Base-by-base conservation (phyloP, 1,284 basidiomycete genomes). In the Ceratobasidium sp. region DNA sequence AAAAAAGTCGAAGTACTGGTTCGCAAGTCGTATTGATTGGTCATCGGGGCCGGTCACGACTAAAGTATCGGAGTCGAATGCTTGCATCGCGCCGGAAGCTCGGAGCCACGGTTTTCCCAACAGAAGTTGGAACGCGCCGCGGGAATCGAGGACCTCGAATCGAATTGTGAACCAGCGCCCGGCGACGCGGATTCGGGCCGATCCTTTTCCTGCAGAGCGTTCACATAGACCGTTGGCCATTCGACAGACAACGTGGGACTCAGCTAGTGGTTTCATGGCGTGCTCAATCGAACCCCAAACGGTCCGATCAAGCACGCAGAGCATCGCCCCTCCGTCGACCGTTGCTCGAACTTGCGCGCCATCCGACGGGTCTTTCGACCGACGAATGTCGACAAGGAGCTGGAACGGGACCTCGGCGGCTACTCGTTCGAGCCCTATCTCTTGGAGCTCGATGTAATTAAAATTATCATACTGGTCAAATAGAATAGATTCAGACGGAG, bases 211-310 rank as follows among this genome's bases (percentile, higher is more conserved):
- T 40, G 13, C 64, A 4, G 71, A 73, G 9, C 10, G 71, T 10
- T n/a, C 44, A 44, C 71, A 63, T 6, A 26, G 20, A 12, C 71
- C 58, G 44, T 73, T 64, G 13, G 71, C 71, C 71, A 73, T 73
- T 3, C 71, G 40, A 51, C 71, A 73, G 9, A 73, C 28, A 40
- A 73, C 28, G 3, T 5, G 12, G 9, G 71, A 73, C 10, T 46
- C 3, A 10, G n/a, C 44, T 26, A 73, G 28, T 2, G 9, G 4
- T 1, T 60, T 44, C 9, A 73, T 6, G 2, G 39, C 10, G n/a
- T n/a, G 26, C 23, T 64, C 71, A 12, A 64, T 51, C 28, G 4
- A 10, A 1, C 44, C 71, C 71, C 71, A 73, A 2, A 64, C n/a
- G 1, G 44, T 44, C 2, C 9, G 18, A 26, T 73, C 58, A 2